Conservation (phyloP, 768 basidiomycete genomes). For the Mycena leptocephala region DNA sequence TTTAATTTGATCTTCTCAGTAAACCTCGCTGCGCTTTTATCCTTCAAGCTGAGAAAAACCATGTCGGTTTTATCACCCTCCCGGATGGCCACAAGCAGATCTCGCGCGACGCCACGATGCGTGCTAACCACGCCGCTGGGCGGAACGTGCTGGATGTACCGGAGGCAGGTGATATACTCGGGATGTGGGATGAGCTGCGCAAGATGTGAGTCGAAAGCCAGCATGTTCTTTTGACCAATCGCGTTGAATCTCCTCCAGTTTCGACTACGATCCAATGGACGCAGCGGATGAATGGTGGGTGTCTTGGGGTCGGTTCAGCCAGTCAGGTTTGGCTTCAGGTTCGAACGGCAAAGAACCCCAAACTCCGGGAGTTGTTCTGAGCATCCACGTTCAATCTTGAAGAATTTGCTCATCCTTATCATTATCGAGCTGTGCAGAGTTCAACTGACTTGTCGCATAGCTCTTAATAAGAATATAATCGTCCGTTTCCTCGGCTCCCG, state of each 20-base stretch:
- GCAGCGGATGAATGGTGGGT: slow-evolving; percentile 26
- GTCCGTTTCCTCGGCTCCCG: too few relatives aligned
- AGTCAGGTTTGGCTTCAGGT: not conserved
- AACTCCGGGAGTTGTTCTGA: too few relatives aligned
- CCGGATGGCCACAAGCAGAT: slow-evolving; percentile 20
- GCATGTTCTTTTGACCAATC: not conserved
- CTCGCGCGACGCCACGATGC: slow-evolving; percentile 7
- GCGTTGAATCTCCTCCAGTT: not conserved
- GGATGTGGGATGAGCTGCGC: not conserved
- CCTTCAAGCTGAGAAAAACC: not conserved
- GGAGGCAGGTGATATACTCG: not conserved
- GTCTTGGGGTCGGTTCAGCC: slow-evolving; percentile 9
- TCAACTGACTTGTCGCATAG: too few relatives aligned
- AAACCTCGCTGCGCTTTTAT: slow-evolving; percentile 17
- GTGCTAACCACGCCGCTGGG: slow-evolving; percentile 7
- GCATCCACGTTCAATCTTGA: too few relatives aligned
- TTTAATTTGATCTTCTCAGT: not conserved
- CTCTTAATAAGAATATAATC: too few relatives aligned
- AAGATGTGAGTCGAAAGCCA: not conserved
- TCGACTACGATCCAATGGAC: slow-evolving; percentile 16
- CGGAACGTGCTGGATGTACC: slow-evolving; percentile 11
- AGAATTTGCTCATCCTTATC: too few relatives aligned
- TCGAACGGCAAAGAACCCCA: too few relatives aligned
- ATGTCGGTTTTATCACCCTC: not conserved
- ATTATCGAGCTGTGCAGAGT: too few relatives aligned